These are phyloP conservation scores for Dentipellis sp. DNA, from an alignment of 768 basidiomycete genomes.

Conservation along the genomic window DNA sequence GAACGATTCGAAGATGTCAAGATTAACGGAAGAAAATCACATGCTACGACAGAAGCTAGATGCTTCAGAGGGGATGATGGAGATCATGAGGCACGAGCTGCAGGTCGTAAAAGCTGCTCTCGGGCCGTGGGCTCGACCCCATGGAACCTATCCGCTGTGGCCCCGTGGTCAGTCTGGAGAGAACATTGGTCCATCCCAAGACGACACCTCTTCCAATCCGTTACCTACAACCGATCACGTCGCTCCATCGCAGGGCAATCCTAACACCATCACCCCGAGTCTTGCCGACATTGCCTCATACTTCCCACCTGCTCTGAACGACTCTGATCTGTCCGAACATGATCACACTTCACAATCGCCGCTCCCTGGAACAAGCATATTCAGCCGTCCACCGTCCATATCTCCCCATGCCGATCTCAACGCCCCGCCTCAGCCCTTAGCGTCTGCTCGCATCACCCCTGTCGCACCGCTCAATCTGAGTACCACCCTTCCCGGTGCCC, in stretches of 20 bases:
- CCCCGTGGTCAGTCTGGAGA: not conserved
- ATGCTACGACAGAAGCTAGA: constrained; percentile 50
- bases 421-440: not conserved
- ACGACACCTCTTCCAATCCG: not conserved
- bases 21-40: constrained; percentile 55
- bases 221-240: not conserved
- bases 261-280: not conserved
- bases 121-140: constrained; percentile 53
- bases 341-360: not conserved
- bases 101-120: constrained; percentile 43
- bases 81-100: constrained; percentile 47
- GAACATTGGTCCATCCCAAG: not conserved
- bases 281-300: constrained; percentile 12
- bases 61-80: constrained; percentile 46
- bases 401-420: not conserved
- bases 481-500: constrained; percentile 1
- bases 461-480: not conserved
- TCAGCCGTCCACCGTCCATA: not conserved
- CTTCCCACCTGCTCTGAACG: constrained; percentile 7
- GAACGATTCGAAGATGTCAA: constrained; percentile 23
- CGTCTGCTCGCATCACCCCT: not conserved
- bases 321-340: not conserved
- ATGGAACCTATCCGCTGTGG: constrained; percentile 8
- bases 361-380: not conserved
- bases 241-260: not conserved